A percentile compares a stretch with the other conserved stretches of the same genome.
Conservation (phyloP, 2,329 filamentous ascomycete species). For the Exophiala viscosa region DNA sequence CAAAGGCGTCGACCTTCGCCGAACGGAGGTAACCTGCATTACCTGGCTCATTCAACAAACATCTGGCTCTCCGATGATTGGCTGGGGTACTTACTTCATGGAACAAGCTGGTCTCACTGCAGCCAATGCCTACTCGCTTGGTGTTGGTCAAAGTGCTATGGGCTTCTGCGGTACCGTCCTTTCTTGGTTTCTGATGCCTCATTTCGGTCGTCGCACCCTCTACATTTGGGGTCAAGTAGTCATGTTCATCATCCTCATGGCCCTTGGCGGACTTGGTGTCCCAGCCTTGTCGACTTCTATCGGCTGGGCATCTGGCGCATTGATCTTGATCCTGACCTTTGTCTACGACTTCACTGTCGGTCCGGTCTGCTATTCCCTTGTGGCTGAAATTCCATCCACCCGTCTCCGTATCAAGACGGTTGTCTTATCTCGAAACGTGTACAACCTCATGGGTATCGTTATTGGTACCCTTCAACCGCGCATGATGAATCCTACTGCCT, state of each 20-base stretch:
- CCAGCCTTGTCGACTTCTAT: constrained; percentile 29
- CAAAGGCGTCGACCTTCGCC: constrained; percentile 35
- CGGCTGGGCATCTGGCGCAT: constrained; percentile 40
- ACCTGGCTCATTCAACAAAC: constrained; percentile 53
- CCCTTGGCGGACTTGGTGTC: constrained; percentile 32
- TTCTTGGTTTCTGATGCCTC: constrained; percentile 46
- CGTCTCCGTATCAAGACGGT: constrained; percentile 55
- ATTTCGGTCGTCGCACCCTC: constrained; percentile 27
- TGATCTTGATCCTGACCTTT: constrained; percentile 54
- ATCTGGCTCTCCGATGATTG: constrained; percentile 61
- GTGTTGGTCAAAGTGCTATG: constrained; percentile 61
- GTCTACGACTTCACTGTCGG: constrained; percentile 55
- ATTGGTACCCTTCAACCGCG: constrained; percentile 35
- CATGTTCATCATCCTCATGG: constrained; percentile 40
- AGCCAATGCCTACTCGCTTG: constrained; percentile 37
- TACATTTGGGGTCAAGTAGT: constrained; percentile 53
- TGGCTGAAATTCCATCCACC: constrained; percentile 54
- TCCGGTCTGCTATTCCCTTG: constrained; percentile 51
- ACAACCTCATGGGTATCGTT: constrained; percentile 44
- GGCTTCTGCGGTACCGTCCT: constrained; percentile 51
- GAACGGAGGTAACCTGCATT: constrained; percentile 42
- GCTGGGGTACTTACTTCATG: constrained; percentile 59
- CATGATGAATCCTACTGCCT: constrained; percentile 35
- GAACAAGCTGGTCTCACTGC: constrained; percentile 47
- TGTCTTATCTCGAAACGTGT: constrained; percentile 50